phyloP scores from a whole-genome alignment of 1,139 yeast genomes.

The Taphrina betulina region DNA sequence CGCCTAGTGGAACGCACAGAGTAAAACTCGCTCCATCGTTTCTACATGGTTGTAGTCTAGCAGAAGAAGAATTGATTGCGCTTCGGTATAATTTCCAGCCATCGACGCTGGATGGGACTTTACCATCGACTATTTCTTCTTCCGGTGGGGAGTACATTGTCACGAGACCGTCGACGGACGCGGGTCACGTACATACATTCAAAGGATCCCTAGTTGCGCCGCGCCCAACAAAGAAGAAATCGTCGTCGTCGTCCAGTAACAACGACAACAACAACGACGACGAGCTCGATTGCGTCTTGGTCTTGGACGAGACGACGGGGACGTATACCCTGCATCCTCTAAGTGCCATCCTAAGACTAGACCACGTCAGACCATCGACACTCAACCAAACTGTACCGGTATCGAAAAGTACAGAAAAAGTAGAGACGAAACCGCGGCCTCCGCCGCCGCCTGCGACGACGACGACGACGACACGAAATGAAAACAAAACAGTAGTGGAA shows the following conservation, averaged over 20 bases:
- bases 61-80: too few relatives aligned
- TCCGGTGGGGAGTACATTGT: conserved; percentile 10
- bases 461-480: not conserved
- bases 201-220: conserved; percentile 36
- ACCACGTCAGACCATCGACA: conserved; percentile 8
- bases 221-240: too few relatives aligned
- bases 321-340: conserved; percentile 20
- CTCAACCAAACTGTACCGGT: not conserved
- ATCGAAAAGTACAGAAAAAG: not conserved
- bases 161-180: conserved; percentile 8
- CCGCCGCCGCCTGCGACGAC: not conserved
- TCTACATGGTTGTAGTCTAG: too few relatives aligned
- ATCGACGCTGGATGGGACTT: conserved; percentile 16
- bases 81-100: conserved; percentile 22
- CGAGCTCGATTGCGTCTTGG: conserved; percentile 38
- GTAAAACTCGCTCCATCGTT: too few relatives aligned
- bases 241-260: too few relatives aligned
- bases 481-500: conserved; percentile 5
- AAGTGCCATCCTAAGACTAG: conserved; percentile 7
- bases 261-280: too few relatives aligned
- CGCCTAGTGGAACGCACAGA: too few relatives aligned
- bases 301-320: conserved; percentile 36
- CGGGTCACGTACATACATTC: conserved; percentile 25
- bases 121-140: not conserved
- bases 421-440: not conserved